Evolutionary conservation across 1,139 yeast genomes (phyloP), one percentile per base, ranked within the genome.

Genomic region (Meyerozyma athensensis): DNA sequence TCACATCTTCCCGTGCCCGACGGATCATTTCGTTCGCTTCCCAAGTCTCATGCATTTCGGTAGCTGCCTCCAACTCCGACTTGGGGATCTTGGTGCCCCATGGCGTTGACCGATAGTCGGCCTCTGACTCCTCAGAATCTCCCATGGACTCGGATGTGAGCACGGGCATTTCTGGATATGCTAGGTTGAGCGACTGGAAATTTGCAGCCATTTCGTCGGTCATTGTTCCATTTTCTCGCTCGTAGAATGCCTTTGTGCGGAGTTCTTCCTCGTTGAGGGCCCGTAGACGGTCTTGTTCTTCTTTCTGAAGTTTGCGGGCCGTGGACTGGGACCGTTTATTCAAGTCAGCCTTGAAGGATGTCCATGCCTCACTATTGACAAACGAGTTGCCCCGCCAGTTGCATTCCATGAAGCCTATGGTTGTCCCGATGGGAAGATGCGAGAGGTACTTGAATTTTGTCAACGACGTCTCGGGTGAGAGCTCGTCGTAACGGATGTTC

Each of bases 391-490:
- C 61, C 23, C 53, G 45, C 97, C 98, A 92, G 52, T 86, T 81
- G 41, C 96, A 76, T 51, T 92, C 97, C 40, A 94, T 53, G 46
- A 87, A 81, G 10, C 92, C 95, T 34, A 92, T 61, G 33, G 85
- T 84, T 0, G 96, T 81, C 1, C 97, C 97, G 22, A 77, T 56
- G 0, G 99, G 97, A 26, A 89, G 60, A 58, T 90, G 95, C 1
- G 85, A 72, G 40, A 92, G 62, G 54, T 85, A 89, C 54, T 87
- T 90, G 56, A 74, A 74, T 47, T 79, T 77, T 39, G 77, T 74
- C 6, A 81, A 60, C 10, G 85, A 56, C 43, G 65, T 42, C 61
- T 79, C 61, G 50, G 76, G 39, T 64, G 79, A 38, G 35, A 79
- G 68, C 20, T 83, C 90, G 42, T 76, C 81, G 52, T 75, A 77